These are phyloP conservation scores for Penicillium brevicompactum DNA, from an alignment of 2,329 filamentous ascomycete genomes.

Conservation along the genomic window DNA sequence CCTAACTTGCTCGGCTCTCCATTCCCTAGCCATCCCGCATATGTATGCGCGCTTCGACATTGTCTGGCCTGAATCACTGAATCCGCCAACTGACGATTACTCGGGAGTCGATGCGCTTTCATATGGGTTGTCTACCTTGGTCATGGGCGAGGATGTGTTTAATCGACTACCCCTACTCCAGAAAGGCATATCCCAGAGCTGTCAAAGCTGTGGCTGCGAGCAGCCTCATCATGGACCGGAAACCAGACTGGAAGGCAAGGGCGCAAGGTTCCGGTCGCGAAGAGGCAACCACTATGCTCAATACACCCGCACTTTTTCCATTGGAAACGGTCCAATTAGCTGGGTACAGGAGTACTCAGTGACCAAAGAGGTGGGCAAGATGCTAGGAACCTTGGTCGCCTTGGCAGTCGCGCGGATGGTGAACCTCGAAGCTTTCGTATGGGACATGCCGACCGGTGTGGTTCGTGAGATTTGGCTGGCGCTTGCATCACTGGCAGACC, in stretches of 20 bases:
- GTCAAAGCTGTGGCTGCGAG: conserved; percentile 36
- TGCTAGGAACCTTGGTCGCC: conserved; percentile 81
- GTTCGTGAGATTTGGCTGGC: conserved; percentile 80
- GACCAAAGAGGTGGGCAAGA: conserved; percentile 80
- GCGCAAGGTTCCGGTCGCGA: conserved; percentile 36
- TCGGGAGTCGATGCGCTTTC: conserved; percentile 80
- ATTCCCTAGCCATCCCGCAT: conserved; percentile 72
- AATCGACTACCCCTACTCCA: conserved; percentile 48
- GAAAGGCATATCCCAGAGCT: conserved; percentile 10
- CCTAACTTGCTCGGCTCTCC: conserved; percentile 75
- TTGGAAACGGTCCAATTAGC: conserved; percentile 76
- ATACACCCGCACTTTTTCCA: conserved; percentile 78
- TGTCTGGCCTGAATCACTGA: conserved; percentile 75
- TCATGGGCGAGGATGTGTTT: conserved; percentile 70
- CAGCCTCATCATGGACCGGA: conserved; percentile 18
- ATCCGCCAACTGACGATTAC: conserved; percentile 62
- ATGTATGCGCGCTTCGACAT: conserved; percentile 88
- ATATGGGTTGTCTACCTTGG: conserved; percentile 77
- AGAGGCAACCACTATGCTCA: conserved; percentile 75
- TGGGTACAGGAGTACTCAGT: conserved; percentile 84
- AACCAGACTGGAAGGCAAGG: background rate
- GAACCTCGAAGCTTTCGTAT: conserved; percentile 78
- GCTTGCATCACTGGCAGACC: conserved; percentile 69
- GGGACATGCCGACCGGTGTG: conserved; percentile 88
- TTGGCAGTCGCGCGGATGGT: conserved; percentile 79